Conservation (phyloP, 2,329 filamentous ascomycete species). For the Ampelomyces quisqualis region DNA sequence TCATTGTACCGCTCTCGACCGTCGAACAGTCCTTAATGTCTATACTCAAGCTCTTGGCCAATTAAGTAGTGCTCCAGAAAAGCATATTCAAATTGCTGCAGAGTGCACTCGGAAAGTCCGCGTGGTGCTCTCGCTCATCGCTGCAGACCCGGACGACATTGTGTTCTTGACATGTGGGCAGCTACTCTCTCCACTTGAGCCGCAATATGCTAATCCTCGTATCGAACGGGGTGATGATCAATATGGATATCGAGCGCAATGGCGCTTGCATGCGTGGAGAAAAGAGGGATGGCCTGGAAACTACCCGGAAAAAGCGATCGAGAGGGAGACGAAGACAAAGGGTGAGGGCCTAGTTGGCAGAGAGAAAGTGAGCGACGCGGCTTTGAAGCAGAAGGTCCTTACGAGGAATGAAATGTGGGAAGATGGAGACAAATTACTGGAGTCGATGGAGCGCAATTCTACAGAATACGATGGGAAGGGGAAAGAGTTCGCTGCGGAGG, state of each 20-base stretch:
- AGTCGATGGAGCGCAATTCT: too few relatives aligned
- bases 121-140: slow-evolving; percentile 8
- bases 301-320: slow-evolving; percentile 10
- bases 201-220: slow-evolving; percentile 18
- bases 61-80: not conserved
- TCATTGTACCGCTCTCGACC: slow-evolving; percentile 6
- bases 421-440: not conserved
- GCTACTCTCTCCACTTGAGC: slow-evolving; percentile 13
- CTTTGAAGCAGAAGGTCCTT: not conserved
- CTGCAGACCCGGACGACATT: slow-evolving; percentile 5
- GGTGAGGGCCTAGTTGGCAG: not conserved
- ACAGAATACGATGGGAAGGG: too few relatives aligned
- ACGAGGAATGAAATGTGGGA: not conserved
- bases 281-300: slow-evolving; percentile 17
- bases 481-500: too few relatives aligned
- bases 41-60: slow-evolving; percentile 8
- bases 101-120: slow-evolving; percentile 12
- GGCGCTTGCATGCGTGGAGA: slow-evolving; percentile 18
- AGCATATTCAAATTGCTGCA: slow-evolving; percentile 1
- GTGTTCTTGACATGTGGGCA: slow-evolving; percentile 7
- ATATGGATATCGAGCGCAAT: slow-evolving; percentile 3
- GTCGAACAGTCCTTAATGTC: slow-evolving; percentile 9
- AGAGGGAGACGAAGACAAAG: slow-evolving; percentile 1
- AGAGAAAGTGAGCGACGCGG: not conserved
- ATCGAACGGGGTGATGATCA: slow-evolving; percentile 7